Conservation (phyloP, 371 early-diverging fungal genomes). For the Circinella umbellata region DNA sequence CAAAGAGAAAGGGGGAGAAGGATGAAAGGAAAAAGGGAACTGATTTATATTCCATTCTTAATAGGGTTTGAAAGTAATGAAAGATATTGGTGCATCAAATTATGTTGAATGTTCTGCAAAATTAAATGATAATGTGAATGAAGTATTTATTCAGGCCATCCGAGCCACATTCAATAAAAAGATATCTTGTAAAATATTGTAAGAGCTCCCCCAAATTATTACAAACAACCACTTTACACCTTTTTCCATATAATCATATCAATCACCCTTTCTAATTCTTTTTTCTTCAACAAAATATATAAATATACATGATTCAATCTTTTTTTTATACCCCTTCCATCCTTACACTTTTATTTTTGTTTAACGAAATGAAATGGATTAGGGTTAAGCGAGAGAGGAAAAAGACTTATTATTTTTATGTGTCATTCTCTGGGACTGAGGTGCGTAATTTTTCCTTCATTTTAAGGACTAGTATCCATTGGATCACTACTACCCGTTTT, state of each 20-base stretch:
- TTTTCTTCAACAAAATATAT: too few species aligned
- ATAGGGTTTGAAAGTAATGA: conserved; percentile 71
- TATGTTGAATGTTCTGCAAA: conserved; percentile 93
- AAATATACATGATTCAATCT: too few species aligned
- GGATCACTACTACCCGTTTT: conserved; percentile 5
- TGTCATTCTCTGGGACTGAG: not conserved
- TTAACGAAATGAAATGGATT: too few species aligned
- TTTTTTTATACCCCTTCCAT: too few species aligned
- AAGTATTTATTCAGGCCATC: conserved; percentile 86
- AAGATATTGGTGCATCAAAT: conserved; percentile 75
- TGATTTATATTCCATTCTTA: conserved; percentile 18
- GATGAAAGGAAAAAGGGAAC: conserved; percentile 54
- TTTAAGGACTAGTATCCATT: conserved; percentile 28
- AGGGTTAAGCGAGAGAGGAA: too few species aligned
- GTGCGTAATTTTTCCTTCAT: conserved; percentile 3
- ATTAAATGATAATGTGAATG: conserved; percentile 78
- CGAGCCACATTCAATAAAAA: conserved; percentile 63
- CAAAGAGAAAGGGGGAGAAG: not conserved
- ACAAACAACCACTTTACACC: too few species aligned
- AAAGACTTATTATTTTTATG: too few species aligned
- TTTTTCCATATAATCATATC: too few species aligned
- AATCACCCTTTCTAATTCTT: too few species aligned
- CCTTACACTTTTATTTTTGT: too few species aligned
- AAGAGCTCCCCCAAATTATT: too few species aligned
- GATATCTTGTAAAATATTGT: too few species aligned